Conservation (phyloP, 371 early-diverging fungal species). For the Apophysomyces elegans region DNA sequence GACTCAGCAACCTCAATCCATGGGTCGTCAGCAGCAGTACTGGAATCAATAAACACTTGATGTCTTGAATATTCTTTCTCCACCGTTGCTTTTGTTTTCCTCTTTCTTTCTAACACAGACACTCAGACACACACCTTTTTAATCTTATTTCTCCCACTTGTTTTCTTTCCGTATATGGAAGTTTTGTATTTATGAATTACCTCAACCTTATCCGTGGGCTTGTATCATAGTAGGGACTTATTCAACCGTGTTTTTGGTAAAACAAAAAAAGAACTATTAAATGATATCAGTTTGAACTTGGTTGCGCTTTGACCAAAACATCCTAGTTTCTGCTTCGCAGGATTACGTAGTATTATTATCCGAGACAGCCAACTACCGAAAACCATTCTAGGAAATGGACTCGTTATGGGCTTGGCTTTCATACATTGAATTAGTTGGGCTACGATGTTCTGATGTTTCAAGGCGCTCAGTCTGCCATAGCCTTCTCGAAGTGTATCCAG, state of each 20-base stretch:
- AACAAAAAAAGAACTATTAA: neutral
- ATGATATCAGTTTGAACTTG: neutral
- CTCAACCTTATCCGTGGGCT: conserved; percentile 2
- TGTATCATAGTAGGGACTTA: neutral
- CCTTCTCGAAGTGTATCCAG: too few relatives aligned
- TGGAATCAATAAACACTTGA: conserved; percentile 29
- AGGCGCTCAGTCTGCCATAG: too few relatives aligned
- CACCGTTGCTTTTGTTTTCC: too few relatives aligned
- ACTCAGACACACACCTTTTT: too few relatives aligned
- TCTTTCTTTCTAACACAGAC: too few relatives aligned
- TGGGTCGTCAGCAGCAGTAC: conserved; percentile 30
- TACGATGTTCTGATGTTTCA: too few relatives aligned
- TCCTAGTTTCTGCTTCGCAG: too few relatives aligned
- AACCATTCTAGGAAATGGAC: too few relatives aligned
- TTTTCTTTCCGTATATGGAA: neutral
- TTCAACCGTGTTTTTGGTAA: neutral
- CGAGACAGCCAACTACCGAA: too few relatives aligned
- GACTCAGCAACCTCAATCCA: conserved; percentile 22
- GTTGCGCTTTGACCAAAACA: neutral
- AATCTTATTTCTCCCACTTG: conserved; percentile 3
- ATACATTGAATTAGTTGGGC: too few relatives aligned
- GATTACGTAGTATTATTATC: too few relatives aligned
- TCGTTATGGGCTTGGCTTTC: too few relatives aligned
- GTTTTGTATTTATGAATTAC: conserved; percentile 5
- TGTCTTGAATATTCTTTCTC: conserved; percentile 14